These are phyloP conservation scores for Hypholoma sublateritium DNA, from an alignment of 768 basidiomycete genomes.

Conservation along the genomic window DNA sequence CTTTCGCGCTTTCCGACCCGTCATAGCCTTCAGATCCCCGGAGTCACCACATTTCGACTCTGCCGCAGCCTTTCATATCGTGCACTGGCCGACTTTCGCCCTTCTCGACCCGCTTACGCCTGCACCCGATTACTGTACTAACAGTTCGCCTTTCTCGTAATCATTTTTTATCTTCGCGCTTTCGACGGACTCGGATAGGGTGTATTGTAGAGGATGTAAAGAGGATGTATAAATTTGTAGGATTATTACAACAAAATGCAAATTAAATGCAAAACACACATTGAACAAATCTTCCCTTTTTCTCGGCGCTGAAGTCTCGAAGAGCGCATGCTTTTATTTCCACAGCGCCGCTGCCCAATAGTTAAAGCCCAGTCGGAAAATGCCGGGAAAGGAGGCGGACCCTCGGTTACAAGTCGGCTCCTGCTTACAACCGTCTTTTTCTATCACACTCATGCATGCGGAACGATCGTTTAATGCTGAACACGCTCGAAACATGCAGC, in stretches of 20 bases:
- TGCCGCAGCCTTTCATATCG: neutral
- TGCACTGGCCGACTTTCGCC: neutral
- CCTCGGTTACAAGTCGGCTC: too few relatives aligned
- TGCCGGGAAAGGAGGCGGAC: neutral
- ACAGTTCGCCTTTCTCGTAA: neutral
- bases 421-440: too few relatives aligned
- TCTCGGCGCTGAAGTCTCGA: too few relatives aligned
- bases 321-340: too few relatives aligned
- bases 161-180: neutral
- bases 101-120: neutral
- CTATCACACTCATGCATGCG: too few relatives aligned
- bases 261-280: neutral
- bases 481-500: too few relatives aligned
- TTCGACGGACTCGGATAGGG: neutral
- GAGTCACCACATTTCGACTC: neutral
- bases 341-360: too few relatives aligned
- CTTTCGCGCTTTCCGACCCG: neutral
- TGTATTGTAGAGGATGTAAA: neutral
- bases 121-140: neutral
- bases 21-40: neutral
- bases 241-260: constrained; percentile 1
- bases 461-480: too few relatives aligned
- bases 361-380: neutral
- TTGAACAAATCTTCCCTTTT: too few relatives aligned
- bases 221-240: neutral